Evolutionary conservation across 2,329 filamentous ascomycete genomes (phyloP).

Genomic region (Alternaria brassicicola): DNA sequence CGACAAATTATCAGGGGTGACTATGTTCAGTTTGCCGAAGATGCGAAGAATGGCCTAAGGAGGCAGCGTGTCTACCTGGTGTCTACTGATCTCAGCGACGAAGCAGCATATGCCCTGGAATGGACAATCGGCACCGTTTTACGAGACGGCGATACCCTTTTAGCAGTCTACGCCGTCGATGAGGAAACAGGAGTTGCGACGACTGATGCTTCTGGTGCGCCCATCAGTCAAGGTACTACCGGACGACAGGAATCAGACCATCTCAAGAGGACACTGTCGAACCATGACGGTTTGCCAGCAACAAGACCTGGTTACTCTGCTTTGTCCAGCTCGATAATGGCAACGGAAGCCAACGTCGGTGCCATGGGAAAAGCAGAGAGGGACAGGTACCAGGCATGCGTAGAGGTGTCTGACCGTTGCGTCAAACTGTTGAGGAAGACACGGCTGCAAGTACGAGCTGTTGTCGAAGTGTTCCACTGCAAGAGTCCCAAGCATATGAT

Average conservation of each 20-base stretch:
- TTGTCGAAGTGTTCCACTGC: slow-evolving; percentile 97
- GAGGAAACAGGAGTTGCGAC: slow-evolving; percentile 70
- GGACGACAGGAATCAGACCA: slow-evolving; percentile 74
- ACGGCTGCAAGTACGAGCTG: slow-evolving; percentile 86
- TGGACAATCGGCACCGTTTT: slow-evolving; percentile 97
- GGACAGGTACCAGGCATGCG: slow-evolving; percentile 80
- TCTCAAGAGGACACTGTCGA: slow-evolving; percentile 69
- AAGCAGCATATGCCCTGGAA: slow-evolving; percentile 92
- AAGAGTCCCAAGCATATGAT: slow-evolving; percentile 97
- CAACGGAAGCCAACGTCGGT: slow-evolving; percentile 46
- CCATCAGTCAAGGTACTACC: slow-evolving; percentile 74
- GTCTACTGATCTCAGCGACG: slow-evolving; percentile 92
- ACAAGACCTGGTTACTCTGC: slow-evolving; percentile 40
- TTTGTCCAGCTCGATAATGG: slow-evolving; percentile 42
- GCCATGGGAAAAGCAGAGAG: slow-evolving; percentile 66
- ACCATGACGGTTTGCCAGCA: slow-evolving; percentile 46
- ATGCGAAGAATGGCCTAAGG: slow-evolving; percentile 78
- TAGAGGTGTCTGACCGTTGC: slow-evolving; percentile 82
- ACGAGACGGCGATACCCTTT: slow-evolving; percentile 89
- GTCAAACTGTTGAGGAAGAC: slow-evolving; percentile 90
- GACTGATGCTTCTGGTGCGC: slow-evolving; percentile 57
- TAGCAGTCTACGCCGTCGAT: slow-evolving; percentile 92
- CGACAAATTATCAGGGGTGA: slow-evolving; percentile 91
- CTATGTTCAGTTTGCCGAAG: slow-evolving; percentile 74
- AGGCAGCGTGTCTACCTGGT: slow-evolving; percentile 89